Conservation (phyloP, 768 basidiomycete genomes). For the Pisolithus marmoratus region DNA sequence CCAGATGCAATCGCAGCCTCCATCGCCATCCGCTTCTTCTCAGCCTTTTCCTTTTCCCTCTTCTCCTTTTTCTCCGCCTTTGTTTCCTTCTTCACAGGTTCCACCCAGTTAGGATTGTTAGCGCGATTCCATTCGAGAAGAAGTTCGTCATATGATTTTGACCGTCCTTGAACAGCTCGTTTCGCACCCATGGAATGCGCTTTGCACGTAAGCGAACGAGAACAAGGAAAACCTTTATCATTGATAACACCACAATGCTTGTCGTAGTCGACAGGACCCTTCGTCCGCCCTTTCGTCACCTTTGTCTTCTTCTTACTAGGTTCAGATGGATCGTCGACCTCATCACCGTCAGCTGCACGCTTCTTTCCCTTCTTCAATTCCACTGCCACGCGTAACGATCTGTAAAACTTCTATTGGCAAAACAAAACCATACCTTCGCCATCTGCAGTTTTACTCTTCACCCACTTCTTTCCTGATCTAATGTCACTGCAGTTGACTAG, state of each 20-base stretch:
- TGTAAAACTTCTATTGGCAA: background rate
- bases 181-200: constrained; percentile 97
- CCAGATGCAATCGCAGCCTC: constrained; percentile 67
- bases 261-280: constrained; percentile 87
- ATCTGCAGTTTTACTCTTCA: constrained; percentile 48
- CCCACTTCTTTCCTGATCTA: constrained; percentile 47
- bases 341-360: constrained; percentile 73
- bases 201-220: constrained; percentile 95
- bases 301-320: constrained; percentile 81
- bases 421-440: constrained; percentile 36
- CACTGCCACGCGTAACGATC: constrained; percentile 10
- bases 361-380: constrained; percentile 62
- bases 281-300: constrained; percentile 71
- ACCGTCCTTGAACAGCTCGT: constrained; percentile 83
- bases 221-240: constrained; percentile 88
- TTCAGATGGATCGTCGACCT: constrained; percentile 54
- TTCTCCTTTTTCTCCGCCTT: constrained; percentile 87
- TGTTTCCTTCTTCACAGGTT: constrained; percentile 80
- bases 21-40: constrained; percentile 70
- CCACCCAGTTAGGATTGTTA: constrained; percentile 83
- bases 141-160: constrained; percentile 77
- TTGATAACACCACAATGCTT: constrained; percentile 96
- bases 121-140: constrained; percentile 88
- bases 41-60: constrained; percentile 72
- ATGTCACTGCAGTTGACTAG: constrained; percentile 60